Evolutionary conservation across 257 asterid species (phyloP).

Genomic region (Hygrophila difformis): DNA sequence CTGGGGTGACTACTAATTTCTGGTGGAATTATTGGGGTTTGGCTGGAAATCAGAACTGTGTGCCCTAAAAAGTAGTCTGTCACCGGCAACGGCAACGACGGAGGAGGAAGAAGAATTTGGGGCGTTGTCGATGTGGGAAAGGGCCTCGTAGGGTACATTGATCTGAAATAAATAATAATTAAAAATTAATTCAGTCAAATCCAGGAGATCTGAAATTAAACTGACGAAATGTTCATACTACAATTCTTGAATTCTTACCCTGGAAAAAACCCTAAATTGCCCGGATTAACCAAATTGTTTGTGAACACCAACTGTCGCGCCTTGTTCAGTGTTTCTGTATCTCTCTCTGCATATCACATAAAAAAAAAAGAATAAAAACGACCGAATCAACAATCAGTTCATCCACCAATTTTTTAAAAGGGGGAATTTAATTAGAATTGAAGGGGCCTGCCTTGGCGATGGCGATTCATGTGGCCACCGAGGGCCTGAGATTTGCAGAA

Average conservation of each 20-base stretch:
- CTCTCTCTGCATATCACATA: constrained; percentile 75
- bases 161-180: constrained; percentile 31
- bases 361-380: no score
- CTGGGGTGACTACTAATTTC: constrained; percentile 48
- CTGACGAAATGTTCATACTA: no score
- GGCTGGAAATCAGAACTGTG: constrained; percentile 27
- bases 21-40: neutral
- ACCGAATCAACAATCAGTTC: no score
- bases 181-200: neutral
- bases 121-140: constrained; percentile 29
- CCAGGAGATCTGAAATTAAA: neutral
- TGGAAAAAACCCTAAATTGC: constrained; percentile 45
- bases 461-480: constrained; percentile 99
- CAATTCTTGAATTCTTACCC: no score
- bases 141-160: constrained; percentile 50
- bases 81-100: constrained; percentile 16
- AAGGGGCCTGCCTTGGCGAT: constrained; percentile 88
- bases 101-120: constrained; percentile 20
- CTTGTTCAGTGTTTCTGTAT: constrained; percentile 87
- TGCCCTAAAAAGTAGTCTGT: constrained; percentile 65
- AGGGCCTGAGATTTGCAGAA: constrained; percentile 99
- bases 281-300: constrained; percentile 55
- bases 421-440: no score
- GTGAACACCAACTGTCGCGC: constrained; percentile 89
- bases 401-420: no score